Evolutionary conservation across 805 yeast species (phyloP).

Genomic region (Hanseniaspora valbyensis): DNA sequence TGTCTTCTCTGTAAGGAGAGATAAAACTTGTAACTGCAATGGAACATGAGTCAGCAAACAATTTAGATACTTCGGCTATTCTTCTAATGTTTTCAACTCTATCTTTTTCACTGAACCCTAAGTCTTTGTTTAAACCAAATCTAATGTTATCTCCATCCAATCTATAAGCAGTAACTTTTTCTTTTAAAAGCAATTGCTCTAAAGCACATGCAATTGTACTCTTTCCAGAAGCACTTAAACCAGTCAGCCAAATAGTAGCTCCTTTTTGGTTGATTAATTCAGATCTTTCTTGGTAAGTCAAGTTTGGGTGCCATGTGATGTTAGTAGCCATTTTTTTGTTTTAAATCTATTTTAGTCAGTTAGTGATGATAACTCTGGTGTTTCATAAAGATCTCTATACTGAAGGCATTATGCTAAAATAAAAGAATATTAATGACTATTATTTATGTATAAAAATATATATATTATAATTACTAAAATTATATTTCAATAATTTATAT

Average conservation of each 20-base stretch:
- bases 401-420: too few relatives aligned
- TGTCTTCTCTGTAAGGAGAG: conserved; percentile 77
- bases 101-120: conserved; percentile 84
- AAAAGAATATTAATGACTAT: too few relatives aligned
- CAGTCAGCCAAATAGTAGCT: conserved; percentile 89
- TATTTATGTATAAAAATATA: too few relatives aligned
- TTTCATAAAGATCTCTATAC: too few relatives aligned
- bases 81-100: conserved; percentile 92
- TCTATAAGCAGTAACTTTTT: conserved; percentile 67
- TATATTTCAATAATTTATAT: too few relatives aligned
- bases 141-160: conserved; percentile 91
- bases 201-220: conserved; percentile 90
- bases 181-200: conserved; percentile 66
- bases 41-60: conserved; percentile 86
- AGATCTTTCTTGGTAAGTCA: conserved; percentile 72
- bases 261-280: conserved; percentile 68
- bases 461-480: too few relatives aligned
- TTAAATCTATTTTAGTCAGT: too few relatives aligned
- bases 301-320: conserved; percentile 90
- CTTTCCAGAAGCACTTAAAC: conserved; percentile 90
- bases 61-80: conserved; percentile 85
- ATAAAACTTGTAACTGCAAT: conserved; percentile 86
- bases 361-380: too few relatives aligned
- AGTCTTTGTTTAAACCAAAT: conserved; percentile 88
- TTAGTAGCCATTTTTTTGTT: conserved; percentile 85